phyloP scores from a whole-genome alignment of 176 grass and related monocot genomes.

The Zoysia japonica region DNA sequence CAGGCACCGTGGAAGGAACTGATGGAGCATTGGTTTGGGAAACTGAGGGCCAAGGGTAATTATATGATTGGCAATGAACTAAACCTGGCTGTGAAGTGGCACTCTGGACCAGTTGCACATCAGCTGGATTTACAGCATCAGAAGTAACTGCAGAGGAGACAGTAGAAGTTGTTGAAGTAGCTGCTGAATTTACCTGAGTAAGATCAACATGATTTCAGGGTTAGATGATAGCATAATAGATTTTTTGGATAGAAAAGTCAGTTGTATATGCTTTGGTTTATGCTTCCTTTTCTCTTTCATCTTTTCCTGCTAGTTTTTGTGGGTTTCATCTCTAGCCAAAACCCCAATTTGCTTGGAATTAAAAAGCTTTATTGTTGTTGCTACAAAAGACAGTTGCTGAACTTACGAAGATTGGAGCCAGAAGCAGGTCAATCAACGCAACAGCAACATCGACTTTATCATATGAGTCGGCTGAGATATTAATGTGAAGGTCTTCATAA shows the following conservation, averaged over 20 bases:
- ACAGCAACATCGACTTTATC: conserved; percentile 91
- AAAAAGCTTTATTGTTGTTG: not conserved
- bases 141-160: conserved; percentile 42
- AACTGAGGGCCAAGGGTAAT: conserved; percentile 53
- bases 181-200: conserved; percentile 48
- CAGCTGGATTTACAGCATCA: conserved; percentile 41
- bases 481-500: conserved; percentile 79
- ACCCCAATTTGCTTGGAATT: not conserved
- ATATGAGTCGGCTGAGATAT: conserved; percentile 79
- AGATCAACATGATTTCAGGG: conserved; percentile 18
- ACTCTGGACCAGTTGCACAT: conserved; percentile 27
- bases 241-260: not conserved
- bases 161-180: conserved; percentile 30
- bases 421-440: conserved; percentile 76
- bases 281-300: not conserved
- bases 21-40: conserved; percentile 36
- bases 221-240: conserved; percentile 35
- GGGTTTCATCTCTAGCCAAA: not conserved
- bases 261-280: not conserved
- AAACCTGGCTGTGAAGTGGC: conserved; percentile 46
- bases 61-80: conserved; percentile 61
- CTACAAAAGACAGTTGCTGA: conserved; percentile 13
- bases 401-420: conserved; percentile 76
- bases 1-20: conserved; percentile 35
- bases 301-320: not conserved